phyloP scores from a whole-genome alignment of 352 stramenopile genomes.

The Blastocystis sp. region DNA sequence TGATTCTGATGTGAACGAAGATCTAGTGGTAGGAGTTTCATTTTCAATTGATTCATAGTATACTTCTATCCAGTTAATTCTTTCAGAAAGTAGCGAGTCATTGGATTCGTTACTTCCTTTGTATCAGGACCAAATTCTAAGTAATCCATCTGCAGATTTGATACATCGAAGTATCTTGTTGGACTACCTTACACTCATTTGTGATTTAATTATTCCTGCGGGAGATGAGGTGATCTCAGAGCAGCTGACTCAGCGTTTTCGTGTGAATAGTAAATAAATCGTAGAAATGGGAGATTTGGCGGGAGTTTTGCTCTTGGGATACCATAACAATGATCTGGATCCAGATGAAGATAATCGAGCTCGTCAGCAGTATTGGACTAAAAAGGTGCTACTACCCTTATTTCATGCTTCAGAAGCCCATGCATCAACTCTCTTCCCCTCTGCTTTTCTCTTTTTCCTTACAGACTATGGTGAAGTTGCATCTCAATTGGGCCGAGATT shows the following conservation, averaged over 20 bases:
- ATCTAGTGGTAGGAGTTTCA: background rate
- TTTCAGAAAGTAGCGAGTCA: background rate
- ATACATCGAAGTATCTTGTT: background rate
- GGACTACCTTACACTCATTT: background rate
- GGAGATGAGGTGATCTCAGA: slow-evolving; percentile 8
- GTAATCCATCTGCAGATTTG: background rate
- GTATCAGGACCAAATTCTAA: background rate
- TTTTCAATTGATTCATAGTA: background rate
- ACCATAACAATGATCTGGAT: background rate
- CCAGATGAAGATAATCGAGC: background rate
- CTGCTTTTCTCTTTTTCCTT: slow-evolving; percentile 6
- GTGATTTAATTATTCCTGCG: slow-evolving; percentile 14
- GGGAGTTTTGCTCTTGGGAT: background rate
- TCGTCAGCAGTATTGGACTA: background rate
- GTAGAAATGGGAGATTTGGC: background rate
- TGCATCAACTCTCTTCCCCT: background rate
- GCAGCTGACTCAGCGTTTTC: background rate
- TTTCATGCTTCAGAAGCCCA: background rate
- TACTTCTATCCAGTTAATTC: background rate
- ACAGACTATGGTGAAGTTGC: slow-evolving; percentile 20
- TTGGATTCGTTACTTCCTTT: background rate
- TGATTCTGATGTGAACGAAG: background rate
- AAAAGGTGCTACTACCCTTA: background rate
- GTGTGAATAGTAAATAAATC: background rate
- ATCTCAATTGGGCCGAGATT: background rate